phyloP scores from a whole-genome alignment of 164 flowering plant species.

The Houttuynia cordata region DNA sequence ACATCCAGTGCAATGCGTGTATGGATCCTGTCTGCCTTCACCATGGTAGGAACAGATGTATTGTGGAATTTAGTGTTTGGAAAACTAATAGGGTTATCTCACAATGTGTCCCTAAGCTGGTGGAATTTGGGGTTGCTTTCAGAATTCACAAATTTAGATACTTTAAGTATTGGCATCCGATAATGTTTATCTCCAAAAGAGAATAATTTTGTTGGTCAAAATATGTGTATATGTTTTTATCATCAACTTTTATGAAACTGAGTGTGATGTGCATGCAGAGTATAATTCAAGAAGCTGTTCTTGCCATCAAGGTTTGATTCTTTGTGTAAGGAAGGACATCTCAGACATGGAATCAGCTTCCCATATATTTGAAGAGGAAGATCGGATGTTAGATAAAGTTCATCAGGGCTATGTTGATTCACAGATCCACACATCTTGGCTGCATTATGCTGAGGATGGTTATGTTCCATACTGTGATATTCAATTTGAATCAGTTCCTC shows the following conservation, averaged over 20 bases:
- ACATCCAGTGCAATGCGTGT: slow-evolving; percentile 55
- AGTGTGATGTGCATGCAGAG: slow-evolving; percentile 26
- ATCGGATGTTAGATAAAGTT: slow-evolving; percentile 30
- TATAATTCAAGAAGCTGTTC: slow-evolving; percentile 27
- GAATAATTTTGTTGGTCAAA: not conserved
- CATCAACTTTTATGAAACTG: too few relatives aligned
- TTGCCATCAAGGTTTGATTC: slow-evolving; percentile 43
- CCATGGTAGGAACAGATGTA: slow-evolving; percentile 65
- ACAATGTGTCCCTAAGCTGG: too few relatives aligned
- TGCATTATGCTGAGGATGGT: slow-evolving; percentile 23
- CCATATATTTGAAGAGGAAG: slow-evolving; percentile 66
- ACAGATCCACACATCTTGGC: not conserved
- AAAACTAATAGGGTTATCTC: too few relatives aligned
- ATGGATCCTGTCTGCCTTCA: slow-evolving; percentile 80
- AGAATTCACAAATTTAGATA: too few relatives aligned
- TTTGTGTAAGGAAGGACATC: slow-evolving; percentile 56
- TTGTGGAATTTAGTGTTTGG: too few relatives aligned
- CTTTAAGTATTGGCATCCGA: too few relatives aligned
- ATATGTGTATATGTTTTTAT: too few relatives aligned
- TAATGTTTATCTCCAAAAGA: not conserved
- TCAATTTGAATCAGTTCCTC: too few relatives aligned
- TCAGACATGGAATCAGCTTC: slow-evolving; percentile 70
- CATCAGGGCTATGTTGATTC: too few relatives aligned
- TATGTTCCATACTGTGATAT: slow-evolving; percentile 70
- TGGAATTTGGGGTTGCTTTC: too few relatives aligned